phyloP scores from a whole-genome alignment of 495 filamentous ascomycete species.

The Penicillium riverlandense region DNA sequence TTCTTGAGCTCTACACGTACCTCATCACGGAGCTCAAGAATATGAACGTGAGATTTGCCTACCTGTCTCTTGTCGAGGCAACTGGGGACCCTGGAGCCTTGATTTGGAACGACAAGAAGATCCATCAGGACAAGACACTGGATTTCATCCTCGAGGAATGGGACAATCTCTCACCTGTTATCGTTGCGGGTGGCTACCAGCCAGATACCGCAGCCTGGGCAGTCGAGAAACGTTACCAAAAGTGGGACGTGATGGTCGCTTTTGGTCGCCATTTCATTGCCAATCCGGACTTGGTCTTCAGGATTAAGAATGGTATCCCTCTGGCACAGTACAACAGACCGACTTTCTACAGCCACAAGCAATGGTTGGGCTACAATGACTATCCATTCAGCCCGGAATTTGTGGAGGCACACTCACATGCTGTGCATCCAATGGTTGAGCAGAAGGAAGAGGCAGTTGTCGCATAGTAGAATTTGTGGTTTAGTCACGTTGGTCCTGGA shows the following conservation, averaged over 20 bases:
- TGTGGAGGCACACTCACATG: background rate
- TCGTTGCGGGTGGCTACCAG: conserved; percentile 52
- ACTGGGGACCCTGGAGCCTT: too few species aligned
- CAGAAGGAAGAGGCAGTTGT: too few species aligned
- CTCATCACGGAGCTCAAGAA: background rate
- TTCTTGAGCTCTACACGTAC: conserved; percentile 2
- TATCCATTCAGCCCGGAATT: conserved; percentile 29
- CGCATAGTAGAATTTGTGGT: too few species aligned
- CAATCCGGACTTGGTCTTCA: conserved; percentile 60
- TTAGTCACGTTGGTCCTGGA: too few species aligned
- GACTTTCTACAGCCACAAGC: conserved; percentile 46
- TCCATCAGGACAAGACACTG: too few species aligned
- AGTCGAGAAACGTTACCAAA: conserved; percentile 42
- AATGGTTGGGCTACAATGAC: conserved; percentile 50
- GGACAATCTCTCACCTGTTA: conserved; percentile 34
- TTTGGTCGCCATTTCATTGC: conserved; percentile 63
- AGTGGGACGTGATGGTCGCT: conserved; percentile 41
- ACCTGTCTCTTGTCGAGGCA: too few species aligned
- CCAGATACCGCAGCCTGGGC: conserved; percentile 34
- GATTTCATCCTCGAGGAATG: too few species aligned
- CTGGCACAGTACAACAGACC: conserved; percentile 45
- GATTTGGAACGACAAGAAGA: too few species aligned
- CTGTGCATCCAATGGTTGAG: too few species aligned
- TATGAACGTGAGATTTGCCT: too few species aligned
- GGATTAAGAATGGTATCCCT: conserved; percentile 45